Percentiles rank a stretch among this genome's conserved stretches.
Conservation (phyloP, 768 basidiomycete species). For the Macrolepiota fuliginosa region DNA sequence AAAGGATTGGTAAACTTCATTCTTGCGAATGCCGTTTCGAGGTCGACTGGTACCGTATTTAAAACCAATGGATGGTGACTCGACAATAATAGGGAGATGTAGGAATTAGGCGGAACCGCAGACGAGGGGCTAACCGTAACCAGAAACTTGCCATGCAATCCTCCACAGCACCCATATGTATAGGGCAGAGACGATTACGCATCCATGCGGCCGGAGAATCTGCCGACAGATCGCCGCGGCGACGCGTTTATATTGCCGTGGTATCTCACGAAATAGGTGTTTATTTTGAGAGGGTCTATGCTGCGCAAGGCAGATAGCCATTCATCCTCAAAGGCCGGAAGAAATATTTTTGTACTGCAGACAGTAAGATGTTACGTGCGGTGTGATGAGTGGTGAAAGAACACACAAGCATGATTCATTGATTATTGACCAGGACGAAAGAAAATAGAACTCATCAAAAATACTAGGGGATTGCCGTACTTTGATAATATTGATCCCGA, state of each 20-base stretch:
- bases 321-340: not conserved
- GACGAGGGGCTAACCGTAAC: not conserved
- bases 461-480: no score
- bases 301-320: not conserved
- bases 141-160: not conserved
- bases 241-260: not conserved
- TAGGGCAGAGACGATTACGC: not conserved
- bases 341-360: not conserved
- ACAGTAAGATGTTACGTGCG: no score
- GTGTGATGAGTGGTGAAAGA: not conserved
- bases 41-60: not conserved
- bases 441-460: no score
- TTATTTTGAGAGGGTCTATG: not conserved
- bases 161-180: not conserved
- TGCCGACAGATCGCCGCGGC: not conserved
- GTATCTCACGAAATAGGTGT: not conserved
- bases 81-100: not conserved
- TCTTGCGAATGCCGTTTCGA: not conserved
- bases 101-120: not conserved
- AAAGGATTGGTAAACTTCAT: constrained; percentile 36
- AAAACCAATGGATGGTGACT: not conserved
- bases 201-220: not conserved
- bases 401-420: no score
- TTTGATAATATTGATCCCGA: no score
- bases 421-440: no score